A percentile compares a stretch with the other conserved stretches of the same genome.
Conservation (phyloP, 768 basidiomycete species). For the Tricholoma terreum region DNA sequence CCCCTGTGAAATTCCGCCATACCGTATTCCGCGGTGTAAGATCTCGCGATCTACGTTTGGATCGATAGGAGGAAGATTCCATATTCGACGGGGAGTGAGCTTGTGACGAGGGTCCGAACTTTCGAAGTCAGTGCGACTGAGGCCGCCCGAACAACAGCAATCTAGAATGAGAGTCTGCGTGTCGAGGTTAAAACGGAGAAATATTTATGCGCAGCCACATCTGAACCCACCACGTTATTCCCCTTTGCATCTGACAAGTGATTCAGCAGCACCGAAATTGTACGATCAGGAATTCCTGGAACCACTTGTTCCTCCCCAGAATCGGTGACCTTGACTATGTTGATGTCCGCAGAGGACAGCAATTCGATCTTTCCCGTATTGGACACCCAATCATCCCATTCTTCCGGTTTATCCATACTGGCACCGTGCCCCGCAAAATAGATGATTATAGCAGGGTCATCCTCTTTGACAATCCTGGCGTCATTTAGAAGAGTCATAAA, state of each 20-base stretch:
- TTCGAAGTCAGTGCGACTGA: conserved; percentile 21
- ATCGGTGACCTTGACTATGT: neutral
- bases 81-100: conserved; percentile 22
- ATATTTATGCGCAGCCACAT: neutral
- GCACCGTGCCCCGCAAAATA: conserved; percentile 48
- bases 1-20: conserved; percentile 10
- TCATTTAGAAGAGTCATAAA: conserved; percentile 26
- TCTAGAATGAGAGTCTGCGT: conserved; percentile 44
- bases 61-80: conserved; percentile 24
- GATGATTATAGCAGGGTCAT: conserved; percentile 34
- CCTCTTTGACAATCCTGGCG: conserved; percentile 12
- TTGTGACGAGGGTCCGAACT: neutral
- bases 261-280: conserved; percentile 35
- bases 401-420: conserved; percentile 26
- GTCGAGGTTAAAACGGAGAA: neutral
- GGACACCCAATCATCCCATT: conserved; percentile 26
- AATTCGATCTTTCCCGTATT: conserved; percentile 30
- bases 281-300: conserved; percentile 42
- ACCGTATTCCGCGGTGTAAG: conserved; percentile 14
- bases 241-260: conserved; percentile 36
- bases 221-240: conserved; percentile 38
- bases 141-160: conserved; percentile 42
- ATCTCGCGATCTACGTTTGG: conserved; percentile 25
- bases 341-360: conserved; percentile 34
- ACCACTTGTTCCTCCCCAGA: conserved; percentile 11